Base-by-base conservation (phyloP, 805 yeast genomes). In the Starmerella bacillaris region DNA sequence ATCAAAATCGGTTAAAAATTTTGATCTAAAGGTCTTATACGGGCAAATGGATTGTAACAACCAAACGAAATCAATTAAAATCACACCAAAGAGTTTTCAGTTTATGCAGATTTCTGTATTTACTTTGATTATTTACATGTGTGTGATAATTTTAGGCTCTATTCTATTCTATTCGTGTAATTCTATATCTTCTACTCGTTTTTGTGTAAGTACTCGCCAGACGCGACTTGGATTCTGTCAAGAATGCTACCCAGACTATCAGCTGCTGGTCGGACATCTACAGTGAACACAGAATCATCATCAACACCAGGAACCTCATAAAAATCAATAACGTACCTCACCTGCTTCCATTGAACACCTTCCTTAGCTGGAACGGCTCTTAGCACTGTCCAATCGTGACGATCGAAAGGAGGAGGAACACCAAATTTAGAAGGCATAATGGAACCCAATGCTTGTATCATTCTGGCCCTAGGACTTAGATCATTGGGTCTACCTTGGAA, bases 301-400 rank as follows among this genome's bases (percentile, higher is more conserved):
- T 30, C 33, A 11, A 37, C 43, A 46, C 83, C 94, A 4, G 94
- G 93, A 3, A 93, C 94, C n/a, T 82, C 72, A 54, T 89, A 89
- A 55, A 86, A 89, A 55, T 89, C 99, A 49, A 89, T 83, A 21
- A 89, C 92, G 49, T 89, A 89, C 42, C 98, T 67, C 16, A 89
- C 83, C 46, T 73, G 60, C 34, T 65, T 60, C 78, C 84, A 78
- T 21, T 54, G 56, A 8, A 26, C 29, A 34, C 21, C 42, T 3
- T 21, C 12, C 31, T 34, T 26, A 2, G 55, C 51, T n/a, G 53
- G 45, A 2, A 56, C 39, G 12, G 39, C 41, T 49, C 98, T 67
- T 46, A 86, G 63, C 4, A 89, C 94, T 3, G 92, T 78, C 99
- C 99, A 89, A 59, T 89, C 99, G 50, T 89, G 99, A 55, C 99